Evolutionary conservation across 2,329 filamentous ascomycete genomes (phyloP).

Genomic region (Rugonectria rugulosa): DNA sequence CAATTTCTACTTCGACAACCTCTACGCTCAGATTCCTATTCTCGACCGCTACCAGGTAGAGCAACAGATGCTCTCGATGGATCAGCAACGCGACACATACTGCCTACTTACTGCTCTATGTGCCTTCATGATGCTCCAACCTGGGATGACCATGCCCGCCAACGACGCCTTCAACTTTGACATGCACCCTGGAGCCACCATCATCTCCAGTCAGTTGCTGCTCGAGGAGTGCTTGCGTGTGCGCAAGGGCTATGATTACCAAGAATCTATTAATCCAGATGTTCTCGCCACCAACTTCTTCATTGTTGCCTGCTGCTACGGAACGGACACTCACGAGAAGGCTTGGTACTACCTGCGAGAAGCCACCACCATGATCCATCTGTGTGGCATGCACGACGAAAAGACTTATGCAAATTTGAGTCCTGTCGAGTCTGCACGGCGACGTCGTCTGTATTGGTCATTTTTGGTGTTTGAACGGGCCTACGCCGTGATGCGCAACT

Average conservation of each 20-base stretch:
- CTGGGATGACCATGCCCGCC: slow-evolving; percentile 68
- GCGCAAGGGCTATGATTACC: slow-evolving; percentile 68
- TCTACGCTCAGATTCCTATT: slow-evolving; percentile 71
- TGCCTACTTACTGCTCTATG: slow-evolving; percentile 70
- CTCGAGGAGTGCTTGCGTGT: slow-evolving; percentile 73
- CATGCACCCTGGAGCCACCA: slow-evolving; percentile 64
- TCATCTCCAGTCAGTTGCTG: slow-evolving; percentile 70
- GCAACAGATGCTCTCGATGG: slow-evolving; percentile 65
- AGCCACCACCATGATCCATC: slow-evolving; percentile 73
- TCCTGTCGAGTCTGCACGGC: slow-evolving; percentile 66
- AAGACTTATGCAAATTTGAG: slow-evolving; percentile 68
- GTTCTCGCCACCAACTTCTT: slow-evolving; percentile 79
- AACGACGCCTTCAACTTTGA: slow-evolving; percentile 65
- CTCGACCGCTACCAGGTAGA: slow-evolving; percentile 66
- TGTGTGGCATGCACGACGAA: slow-evolving; percentile 68
- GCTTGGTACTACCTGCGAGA: slow-evolving; percentile 84
- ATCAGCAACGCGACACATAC: slow-evolving; percentile 69
- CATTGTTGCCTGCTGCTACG: slow-evolving; percentile 76
- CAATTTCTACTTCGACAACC: slow-evolving; percentile 72
- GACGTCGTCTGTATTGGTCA: slow-evolving; percentile 76
- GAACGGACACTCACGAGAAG: slow-evolving; percentile 75
- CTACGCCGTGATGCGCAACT: slow-evolving; percentile 74
- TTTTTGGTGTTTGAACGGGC: slow-evolving; percentile 75
- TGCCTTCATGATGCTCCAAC: slow-evolving; percentile 74
- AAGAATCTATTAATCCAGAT: slow-evolving; percentile 63